Conservation (phyloP, 2,329 filamentous ascomycete genomes). For the Colletotrichum tabaci region DNA sequence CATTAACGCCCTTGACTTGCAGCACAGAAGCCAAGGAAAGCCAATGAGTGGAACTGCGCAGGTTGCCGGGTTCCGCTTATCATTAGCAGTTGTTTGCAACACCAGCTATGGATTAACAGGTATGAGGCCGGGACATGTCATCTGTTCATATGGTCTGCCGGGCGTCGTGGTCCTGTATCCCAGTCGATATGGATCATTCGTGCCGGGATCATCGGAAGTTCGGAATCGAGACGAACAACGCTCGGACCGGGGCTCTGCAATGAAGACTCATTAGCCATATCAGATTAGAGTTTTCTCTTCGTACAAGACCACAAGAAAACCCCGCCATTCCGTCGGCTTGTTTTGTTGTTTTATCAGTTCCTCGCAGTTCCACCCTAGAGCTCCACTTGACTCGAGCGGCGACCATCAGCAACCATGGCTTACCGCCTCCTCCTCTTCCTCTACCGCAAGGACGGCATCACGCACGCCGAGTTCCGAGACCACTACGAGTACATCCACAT, state of each 20-base stretch:
- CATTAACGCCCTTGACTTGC: not conserved
- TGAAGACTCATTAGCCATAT: not conserved
- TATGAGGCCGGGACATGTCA: no score
- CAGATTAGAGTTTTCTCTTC: not conserved
- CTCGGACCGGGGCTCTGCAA: not conserved
- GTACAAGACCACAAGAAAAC: not conserved
- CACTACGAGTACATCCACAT: constrained; percentile 48
- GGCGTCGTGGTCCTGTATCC: no score
- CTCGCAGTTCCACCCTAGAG: not conserved
- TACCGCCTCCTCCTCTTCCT: constrained; percentile 43
- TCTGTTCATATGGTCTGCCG: no score
- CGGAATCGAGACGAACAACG: not conserved
- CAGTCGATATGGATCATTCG: no score
- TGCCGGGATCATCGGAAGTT: not conserved
- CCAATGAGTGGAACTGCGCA: not conserved
- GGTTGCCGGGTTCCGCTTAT: no score
- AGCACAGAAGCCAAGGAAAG: not conserved
- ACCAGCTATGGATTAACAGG: no score
- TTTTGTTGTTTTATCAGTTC: not conserved
- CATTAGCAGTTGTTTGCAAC: no score
- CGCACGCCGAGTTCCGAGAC: constrained; percentile 45
- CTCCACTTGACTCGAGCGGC: not conserved
- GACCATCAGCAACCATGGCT: not conserved
- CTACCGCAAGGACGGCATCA: constrained; percentile 43
- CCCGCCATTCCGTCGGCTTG: not conserved